A percentile compares a stretch with the other conserved stretches of the same genome.
Evolutionary conservation across 2,329 filamentous ascomycete species (phyloP).

Genomic region (Colletotrichum eleusines): DNA sequence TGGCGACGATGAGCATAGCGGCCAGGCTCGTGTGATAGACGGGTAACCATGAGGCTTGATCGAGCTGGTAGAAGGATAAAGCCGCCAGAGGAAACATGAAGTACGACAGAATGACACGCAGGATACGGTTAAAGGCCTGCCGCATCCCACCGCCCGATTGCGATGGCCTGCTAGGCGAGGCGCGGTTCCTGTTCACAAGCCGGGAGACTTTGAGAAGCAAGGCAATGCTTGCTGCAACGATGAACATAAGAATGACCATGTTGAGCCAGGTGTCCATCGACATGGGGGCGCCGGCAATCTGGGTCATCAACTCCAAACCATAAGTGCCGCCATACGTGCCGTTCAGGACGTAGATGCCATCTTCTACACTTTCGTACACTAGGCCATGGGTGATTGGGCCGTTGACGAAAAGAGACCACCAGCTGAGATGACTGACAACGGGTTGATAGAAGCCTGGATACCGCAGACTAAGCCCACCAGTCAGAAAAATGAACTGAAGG

Average conservation of each 20-base stretch:
- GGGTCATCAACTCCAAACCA: slow-evolving; percentile 75
- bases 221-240: slow-evolving; percentile 65
- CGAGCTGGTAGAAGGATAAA: slow-evolving; percentile 78
- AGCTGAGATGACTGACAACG: slow-evolving; percentile 73
- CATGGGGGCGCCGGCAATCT: slow-evolving; percentile 74
- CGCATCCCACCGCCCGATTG: slow-evolving; percentile 19
- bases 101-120: slow-evolving; percentile 81
- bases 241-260: slow-evolving; percentile 73
- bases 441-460: slow-evolving; percentile 83
- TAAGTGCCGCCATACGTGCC: slow-evolving; percentile 67
- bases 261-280: slow-evolving; percentile 77
- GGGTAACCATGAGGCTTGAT: slow-evolving; percentile 40
- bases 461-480: slow-evolving; percentile 75
- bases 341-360: slow-evolving; percentile 75
- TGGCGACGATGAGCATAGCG: slow-evolving; percentile 42
- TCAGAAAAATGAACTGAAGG: slow-evolving; percentile 80
- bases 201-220: slow-evolving; percentile 62
- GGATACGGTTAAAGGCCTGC: slow-evolving; percentile 57
- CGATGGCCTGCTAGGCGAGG: slow-evolving; percentile 54
- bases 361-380: slow-evolving; percentile 50
- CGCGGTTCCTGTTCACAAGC: slow-evolving; percentile 52
- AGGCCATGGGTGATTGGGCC: slow-evolving; percentile 46
- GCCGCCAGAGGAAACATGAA: slow-evolving; percentile 79
- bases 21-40: slow-evolving; percentile 52
- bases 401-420: slow-evolving; percentile 75